Evolutionary conservation across 306 rosid species (phyloP).

Genomic region (Quercus agrifolia): DNA sequence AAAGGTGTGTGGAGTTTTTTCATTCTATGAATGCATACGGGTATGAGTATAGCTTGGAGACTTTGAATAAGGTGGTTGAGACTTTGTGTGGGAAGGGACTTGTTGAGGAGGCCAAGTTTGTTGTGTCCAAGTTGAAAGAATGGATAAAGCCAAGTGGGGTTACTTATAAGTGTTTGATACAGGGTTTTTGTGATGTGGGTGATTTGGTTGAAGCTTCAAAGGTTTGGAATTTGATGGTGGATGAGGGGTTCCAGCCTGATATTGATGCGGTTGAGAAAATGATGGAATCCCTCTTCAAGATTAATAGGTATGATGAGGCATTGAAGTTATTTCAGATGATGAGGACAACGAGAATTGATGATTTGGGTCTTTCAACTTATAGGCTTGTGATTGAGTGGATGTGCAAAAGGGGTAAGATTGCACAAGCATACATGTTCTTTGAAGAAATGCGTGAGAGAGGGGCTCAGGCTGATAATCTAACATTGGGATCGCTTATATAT

Average conservation of each 20-base stretch:
- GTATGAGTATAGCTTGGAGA: constrained; percentile 43
- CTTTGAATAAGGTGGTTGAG: constrained; percentile 52
- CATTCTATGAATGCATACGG: constrained; percentile 65
- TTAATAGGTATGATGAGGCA: constrained; percentile 49
- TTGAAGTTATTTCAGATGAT: constrained; percentile 48
- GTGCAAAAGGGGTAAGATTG: constrained; percentile 55
- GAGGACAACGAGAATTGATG: constrained; percentile 60
- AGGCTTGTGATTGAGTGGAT: constrained; percentile 64
- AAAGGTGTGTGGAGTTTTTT: constrained; percentile 68
- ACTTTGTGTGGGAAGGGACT: constrained; percentile 51
- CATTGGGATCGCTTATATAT: constrained; percentile 39
- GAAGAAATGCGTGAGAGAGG: constrained; percentile 78
- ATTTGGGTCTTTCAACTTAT: constrained; percentile 52
- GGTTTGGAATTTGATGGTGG: constrained; percentile 81
- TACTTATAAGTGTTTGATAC: constrained; percentile 51
- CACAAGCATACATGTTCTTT: constrained; percentile 40
- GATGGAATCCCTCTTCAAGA: constrained; percentile 69
- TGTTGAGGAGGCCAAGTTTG: constrained; percentile 62
- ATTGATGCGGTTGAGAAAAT: constrained; percentile 27
- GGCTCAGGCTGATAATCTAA: constrained; percentile 45
- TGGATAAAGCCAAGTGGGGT: constrained; percentile 49
- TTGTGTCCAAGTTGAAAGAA: constrained; percentile 60
- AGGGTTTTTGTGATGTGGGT: constrained; percentile 67
- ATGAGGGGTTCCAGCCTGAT: constrained; percentile 57
- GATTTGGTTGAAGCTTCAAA: constrained; percentile 73